Evolutionary conservation across 352 stramenopile genomes (phyloP).

Genomic region (Peronospora farinosa): DNA sequence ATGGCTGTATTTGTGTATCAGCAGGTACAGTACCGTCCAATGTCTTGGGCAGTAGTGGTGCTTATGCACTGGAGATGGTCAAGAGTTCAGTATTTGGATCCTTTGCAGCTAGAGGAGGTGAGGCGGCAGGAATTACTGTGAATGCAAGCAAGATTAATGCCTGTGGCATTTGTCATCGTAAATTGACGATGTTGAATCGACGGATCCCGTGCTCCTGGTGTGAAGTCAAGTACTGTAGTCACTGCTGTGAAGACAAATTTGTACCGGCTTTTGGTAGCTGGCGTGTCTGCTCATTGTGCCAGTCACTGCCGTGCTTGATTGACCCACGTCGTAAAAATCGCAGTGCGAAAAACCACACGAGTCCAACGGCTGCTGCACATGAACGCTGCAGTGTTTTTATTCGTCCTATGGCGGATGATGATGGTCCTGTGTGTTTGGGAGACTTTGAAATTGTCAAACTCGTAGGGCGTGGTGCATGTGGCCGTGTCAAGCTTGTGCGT

Average conservation of each 20-base stretch:
- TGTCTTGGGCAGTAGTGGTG: slow-evolving; percentile 64
- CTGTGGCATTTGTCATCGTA: slow-evolving; percentile 79
- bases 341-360: slow-evolving; percentile 57
- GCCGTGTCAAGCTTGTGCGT: slow-evolving; percentile 78
- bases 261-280: slow-evolving; percentile 69
- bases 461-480: slow-evolving; percentile 91
- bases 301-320: slow-evolving; percentile 73
- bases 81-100: slow-evolving; percentile 81
- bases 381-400: slow-evolving; percentile 77
- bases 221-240: slow-evolving; percentile 81
- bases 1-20: slow-evolving; percentile 77
- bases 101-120: slow-evolving; percentile 61
- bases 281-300: slow-evolving; percentile 75
- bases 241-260: slow-evolving; percentile 83
- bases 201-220: slow-evolving; percentile 79
- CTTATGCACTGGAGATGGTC: slow-evolving; percentile 77
- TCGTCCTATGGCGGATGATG: slow-evolving; percentile 45
- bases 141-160: slow-evolving; percentile 66
- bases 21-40: slow-evolving; percentile 63
- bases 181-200: slow-evolving; percentile 71
- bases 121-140: slow-evolving; percentile 62
- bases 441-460: slow-evolving; percentile 98
- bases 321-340: slow-evolving; percentile 70
- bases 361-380: slow-evolving; percentile 31
- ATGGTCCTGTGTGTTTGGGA: slow-evolving; percentile 60